Evolutionary conservation across 2,329 filamentous ascomycete species (phyloP).

Genomic region (Fusarium sp.): DNA sequence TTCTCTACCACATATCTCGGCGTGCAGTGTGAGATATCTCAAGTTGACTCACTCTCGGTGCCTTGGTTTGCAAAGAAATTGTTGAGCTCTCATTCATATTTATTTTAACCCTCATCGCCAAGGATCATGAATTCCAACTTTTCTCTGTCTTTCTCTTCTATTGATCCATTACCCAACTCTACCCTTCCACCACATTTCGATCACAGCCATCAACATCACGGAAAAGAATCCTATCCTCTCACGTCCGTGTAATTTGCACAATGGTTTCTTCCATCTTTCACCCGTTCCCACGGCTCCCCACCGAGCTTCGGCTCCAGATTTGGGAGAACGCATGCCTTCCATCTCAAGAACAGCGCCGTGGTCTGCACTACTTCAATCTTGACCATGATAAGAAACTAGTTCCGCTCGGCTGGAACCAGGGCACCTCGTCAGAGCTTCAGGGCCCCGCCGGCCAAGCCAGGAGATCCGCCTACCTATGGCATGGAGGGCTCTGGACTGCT

Average conservation of each 20-base stretch:
- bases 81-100: not conserved
- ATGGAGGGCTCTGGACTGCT: constrained; percentile 2
- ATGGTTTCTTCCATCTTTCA: not conserved
- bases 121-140: not conserved
- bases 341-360: not conserved
- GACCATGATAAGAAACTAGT: not conserved
- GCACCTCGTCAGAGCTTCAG: too few relatives aligned
- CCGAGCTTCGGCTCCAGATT: constrained; percentile 3
- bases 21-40: not conserved
- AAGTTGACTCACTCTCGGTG: not conserved
- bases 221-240: not conserved
- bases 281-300: not conserved
- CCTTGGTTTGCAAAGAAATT: too few relatives aligned
- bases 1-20: not conserved
- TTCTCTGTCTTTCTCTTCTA: not conserved
- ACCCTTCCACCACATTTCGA: not conserved
- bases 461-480: constrained; percentile 3
- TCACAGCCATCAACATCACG: too few relatives aligned
- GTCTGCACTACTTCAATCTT: not conserved
- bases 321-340: not conserved
- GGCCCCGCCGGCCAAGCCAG: too few relatives aligned
- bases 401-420: not conserved
- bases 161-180: not conserved
- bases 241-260: too few relatives aligned
- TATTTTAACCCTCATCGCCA: not conserved